Base-by-base conservation (phyloP, 2,329 filamentous ascomycete genomes). In the Aspergillus calidoustus region DNA sequence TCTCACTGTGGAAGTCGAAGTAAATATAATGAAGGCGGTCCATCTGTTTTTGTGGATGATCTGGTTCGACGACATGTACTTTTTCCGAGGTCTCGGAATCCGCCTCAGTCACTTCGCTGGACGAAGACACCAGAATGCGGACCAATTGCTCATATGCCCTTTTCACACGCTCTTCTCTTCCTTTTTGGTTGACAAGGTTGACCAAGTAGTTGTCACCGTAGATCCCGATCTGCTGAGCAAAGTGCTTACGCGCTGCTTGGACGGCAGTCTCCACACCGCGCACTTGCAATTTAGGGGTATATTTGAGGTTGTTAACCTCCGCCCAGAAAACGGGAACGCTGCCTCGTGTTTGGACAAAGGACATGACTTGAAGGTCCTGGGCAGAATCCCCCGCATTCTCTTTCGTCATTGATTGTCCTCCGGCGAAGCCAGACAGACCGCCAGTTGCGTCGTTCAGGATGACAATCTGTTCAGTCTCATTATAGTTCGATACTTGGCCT, bases 1-100 rank as follows among this genome's bases (percentile, higher is more conserved):
- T 99, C 80, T 99, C 95, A 73, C 90, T 93, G 81, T 99, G 96
- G 77, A 96, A 99, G 80, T 99, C 95, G 74, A 99, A 99, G 81
- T 98, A 99, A 70, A 98, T 81, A 77, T 99, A 99, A 80, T 99
- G 94, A 49, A 99, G 81, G 49, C 89, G 89, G 76, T 97, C 93
- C 76, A 91, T 91, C 65, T 88, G 83, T 65, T 90, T 86, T 61
- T 82, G 81, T 52, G 81, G 81, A 50, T 86, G 76, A 15, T 80
- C 70, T 23, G 87, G 82, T 73, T 97, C 91, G 65, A 97, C 87
- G 31, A 89, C 83, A 71, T 89, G 90, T 75, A 96, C 90, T 76
- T 95, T 94, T 73, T 97, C 93, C 44, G 89, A 83, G 0, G 89
- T 91, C 56, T 86, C 76, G 31, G 82, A 74, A 73, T 94, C 90